Base-by-base conservation (phyloP, 2,329 filamentous ascomycete species). In the Hypoxylon sp. region DNA sequence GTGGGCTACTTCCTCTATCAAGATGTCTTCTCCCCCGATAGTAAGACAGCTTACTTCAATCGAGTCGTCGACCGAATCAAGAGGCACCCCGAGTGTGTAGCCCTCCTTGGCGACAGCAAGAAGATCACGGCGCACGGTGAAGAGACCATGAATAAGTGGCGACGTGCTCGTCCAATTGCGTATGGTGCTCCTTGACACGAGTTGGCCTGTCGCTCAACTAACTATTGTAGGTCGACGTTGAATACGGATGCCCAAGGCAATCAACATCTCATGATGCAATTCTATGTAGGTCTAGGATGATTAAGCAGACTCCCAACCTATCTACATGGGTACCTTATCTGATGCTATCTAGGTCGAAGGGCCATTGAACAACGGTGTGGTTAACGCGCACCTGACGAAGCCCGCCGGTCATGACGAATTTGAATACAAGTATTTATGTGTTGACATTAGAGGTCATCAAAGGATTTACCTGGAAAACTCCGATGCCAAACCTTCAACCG, bases 11-110 rank as follows among this genome's bases (percentile, higher is more conserved):
- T 96, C 55, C 85, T 97, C 22, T 97, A 92, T 81, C 87, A 88
- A 3, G 94, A 97, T 70, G 92, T 97, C 49, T 93, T 97, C 79
- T 92, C 92, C 3, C 87, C 92, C 20, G 91, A 95, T 77, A 96
- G 93, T 83, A 95, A 94, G 81, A 95, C 92, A 14, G 88, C 90
- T 63, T 90, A 96, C 78, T 98, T 97, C 85, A 97, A 97, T 82
- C 91, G 92, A 70, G 93, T 93, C 0, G 92, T 97, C 53, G 88
- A 92, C 76, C 89, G 90, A 68, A 90, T 98, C 78, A 93, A 91
- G 78, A 85, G 87, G 58, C 92, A 97, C 76, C 79, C 87, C 0
- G 85, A 88, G 64, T 97, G 93, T 77, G 83, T 90, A 30, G 89
- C 91, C 63, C 79, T 97, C 6, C 86, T 98, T 1, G 94, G 94